Evolutionary conservation across 2,329 filamentous ascomycete genomes (phyloP).

Genomic region (Neoarthrinium moseri): DNA sequence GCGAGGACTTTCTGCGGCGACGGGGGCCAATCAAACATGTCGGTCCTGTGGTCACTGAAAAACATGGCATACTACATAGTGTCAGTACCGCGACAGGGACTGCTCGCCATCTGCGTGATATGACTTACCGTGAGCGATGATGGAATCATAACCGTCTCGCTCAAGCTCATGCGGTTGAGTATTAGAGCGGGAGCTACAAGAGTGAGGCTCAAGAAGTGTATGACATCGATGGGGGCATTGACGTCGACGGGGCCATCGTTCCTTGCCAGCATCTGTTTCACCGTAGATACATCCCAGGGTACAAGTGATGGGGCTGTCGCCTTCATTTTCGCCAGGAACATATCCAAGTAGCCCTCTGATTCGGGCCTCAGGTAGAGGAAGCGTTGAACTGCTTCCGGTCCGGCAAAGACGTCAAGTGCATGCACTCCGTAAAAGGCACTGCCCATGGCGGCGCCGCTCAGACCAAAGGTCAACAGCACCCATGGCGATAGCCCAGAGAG

Average conservation of each 20-base stretch:
- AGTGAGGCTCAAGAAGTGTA: slow-evolving; percentile 42
- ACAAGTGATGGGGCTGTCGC: slow-evolving; percentile 5
- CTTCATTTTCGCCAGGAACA: slow-evolving; percentile 2
- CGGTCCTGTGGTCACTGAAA: slow-evolving; percentile 41
- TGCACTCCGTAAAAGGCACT: slow-evolving; percentile 53
- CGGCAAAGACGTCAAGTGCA: slow-evolving; percentile 52
- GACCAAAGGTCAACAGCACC: slow-evolving; percentile 61
- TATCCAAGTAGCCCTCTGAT: background rate
- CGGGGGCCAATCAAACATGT: slow-evolving; percentile 52
- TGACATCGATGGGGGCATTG: slow-evolving; percentile 16
- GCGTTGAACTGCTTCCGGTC: slow-evolving; percentile 35
- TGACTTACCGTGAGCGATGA: slow-evolving; percentile 26
- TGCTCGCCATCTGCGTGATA: background rate
- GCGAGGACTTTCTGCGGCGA: slow-evolving; percentile 50
- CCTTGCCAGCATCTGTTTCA: background rate
- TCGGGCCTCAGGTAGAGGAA: slow-evolving; percentile 13
- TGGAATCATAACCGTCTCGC: slow-evolving; percentile 45
- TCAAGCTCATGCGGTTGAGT: slow-evolving; percentile 63
- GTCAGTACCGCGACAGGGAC: background rate
- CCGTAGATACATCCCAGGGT: background rate
- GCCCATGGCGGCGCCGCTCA: slow-evolving; percentile 49
- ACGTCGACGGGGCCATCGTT: background rate
- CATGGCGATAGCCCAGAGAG: slow-evolving; percentile 57
- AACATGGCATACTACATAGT: slow-evolving; percentile 45
- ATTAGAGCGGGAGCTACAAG: slow-evolving; percentile 68